Evolutionary conservation across 495 filamentous ascomycete species (phyloP), one percentile per base, ranked within the genome.

Genomic region (Penicillium flavigenum): DNA sequence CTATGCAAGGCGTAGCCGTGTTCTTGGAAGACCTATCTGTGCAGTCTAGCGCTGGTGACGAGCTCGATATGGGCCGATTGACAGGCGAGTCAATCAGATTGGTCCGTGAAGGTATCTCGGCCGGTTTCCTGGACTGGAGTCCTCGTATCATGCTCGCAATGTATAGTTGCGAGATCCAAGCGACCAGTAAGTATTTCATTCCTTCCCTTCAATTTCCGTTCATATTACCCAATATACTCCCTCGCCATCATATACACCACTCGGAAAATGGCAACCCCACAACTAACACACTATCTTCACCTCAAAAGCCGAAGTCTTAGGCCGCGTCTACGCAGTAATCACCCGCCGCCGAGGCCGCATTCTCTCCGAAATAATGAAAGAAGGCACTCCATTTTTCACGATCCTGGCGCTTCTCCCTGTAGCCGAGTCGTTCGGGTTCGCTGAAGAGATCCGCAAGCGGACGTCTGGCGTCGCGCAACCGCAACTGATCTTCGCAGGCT

Each of bases 151-250:
- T 98, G 78, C 85, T 97, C 48, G 92, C 94, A n/a, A 97, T 97
- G 91, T 98, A 98, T 76, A 91, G 86, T 53, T 93, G 91, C 69
- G 93, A 97, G 66, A 97, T 98, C 63, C 95, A 98, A 80, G 91
- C 93, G 49, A 91, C 89, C 39, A 91, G 89, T 93, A 81, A 64
- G 85, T 76, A n/a, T 10, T 7, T 45, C 34, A 54, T 43, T 51
- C 11, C 6, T 39, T 17, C 49, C 29, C 32, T 41, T 50, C 34
- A 52, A 44, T 41, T 8, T 3, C 2, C 31, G 2, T 34, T 34
- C 31, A 14, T n/a, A 16, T 5, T 36, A n/a, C 34, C 34, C 14
- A 38, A 4, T n/a, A n/a, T 17, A 9, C 36, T n/a, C n/a, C 10
- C 16, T 17, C 36, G 2, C 36, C 34, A 38, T 38, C n/a, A 39